Percentiles rank a stretch among this genome's conserved stretches.
These are phyloP conservation scores for Manihot esculenta DNA, from an alignment of 441 rosid species.

Conservation along the genomic window DNA sequence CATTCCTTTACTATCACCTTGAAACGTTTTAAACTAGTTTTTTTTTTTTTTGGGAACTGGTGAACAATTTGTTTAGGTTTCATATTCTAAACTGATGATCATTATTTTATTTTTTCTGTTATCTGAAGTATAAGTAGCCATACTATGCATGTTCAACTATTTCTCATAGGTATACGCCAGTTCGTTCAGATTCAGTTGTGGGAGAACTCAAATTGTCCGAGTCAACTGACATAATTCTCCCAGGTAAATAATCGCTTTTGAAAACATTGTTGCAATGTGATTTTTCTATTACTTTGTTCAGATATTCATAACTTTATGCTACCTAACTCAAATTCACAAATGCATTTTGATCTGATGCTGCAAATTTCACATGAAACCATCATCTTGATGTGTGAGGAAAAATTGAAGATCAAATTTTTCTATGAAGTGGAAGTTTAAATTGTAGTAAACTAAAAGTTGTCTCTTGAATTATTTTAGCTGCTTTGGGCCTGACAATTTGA, in stretches of 20 bases:
- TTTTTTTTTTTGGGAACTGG: too few species aligned
- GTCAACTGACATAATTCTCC: slow-evolving; percentile 72
- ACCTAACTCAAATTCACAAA: neutral
- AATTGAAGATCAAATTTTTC: neutral
- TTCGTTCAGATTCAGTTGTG: slow-evolving; percentile 87
- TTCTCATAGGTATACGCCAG: slow-evolving; percentile 82
- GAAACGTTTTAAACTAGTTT: neutral
- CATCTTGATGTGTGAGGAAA: neutral
- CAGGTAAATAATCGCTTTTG: slow-evolving; percentile 51
- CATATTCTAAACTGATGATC: neutral
- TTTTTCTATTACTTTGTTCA: neutral
- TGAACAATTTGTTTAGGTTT: neutral
- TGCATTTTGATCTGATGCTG: neutral
- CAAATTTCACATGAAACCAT: neutral
- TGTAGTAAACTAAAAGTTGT: neutral
- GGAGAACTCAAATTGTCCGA: slow-evolving; percentile 83
- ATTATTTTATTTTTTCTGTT: neutral
- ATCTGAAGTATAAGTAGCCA: neutral
- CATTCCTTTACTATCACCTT: slow-evolving; percentile 5
- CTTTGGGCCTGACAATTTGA: neutral
- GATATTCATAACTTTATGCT: neutral
- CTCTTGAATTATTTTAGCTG: neutral
- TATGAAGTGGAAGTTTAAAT: neutral
- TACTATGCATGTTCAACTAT: slow-evolving; percentile 24
- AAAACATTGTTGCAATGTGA: neutral